phyloP scores from a whole-genome alignment of 306 rosid species.

The Cotoneaster glaucophyllus region DNA sequence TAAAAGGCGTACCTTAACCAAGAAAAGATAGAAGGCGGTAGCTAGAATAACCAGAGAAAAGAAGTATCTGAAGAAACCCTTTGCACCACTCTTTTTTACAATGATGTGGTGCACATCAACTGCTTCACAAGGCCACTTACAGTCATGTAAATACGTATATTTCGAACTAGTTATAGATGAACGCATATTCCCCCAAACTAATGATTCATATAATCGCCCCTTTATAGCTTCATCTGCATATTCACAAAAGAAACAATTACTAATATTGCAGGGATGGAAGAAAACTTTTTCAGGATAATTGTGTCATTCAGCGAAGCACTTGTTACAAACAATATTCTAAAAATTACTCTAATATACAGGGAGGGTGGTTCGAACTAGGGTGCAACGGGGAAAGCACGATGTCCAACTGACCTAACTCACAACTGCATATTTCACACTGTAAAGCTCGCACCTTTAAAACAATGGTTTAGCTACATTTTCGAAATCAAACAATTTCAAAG shows the following conservation, averaged over 20 bases:
- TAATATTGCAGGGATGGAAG: neutral
- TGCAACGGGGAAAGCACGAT: neutral
- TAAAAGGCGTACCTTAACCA: conserved; percentile 36
- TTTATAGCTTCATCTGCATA: conserved; percentile 23
- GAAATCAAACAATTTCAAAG: neutral
- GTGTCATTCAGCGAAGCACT: neutral
- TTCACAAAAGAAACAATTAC: neutral
- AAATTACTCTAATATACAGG: neutral
- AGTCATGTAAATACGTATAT: conserved; percentile 50
- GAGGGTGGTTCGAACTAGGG: neutral
- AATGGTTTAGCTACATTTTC: neutral
- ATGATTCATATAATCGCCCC: neutral
- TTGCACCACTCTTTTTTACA: conserved; percentile 35
- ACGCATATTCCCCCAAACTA: conserved; percentile 37
- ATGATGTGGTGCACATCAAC: conserved; percentile 61
- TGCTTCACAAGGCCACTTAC: conserved; percentile 44
- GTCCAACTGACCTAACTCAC: neutral
- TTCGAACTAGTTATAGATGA: conserved; percentile 41
- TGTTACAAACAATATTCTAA: too few relatives aligned
- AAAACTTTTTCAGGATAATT: neutral
- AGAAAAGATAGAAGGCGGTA: conserved; percentile 32
- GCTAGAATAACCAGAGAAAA: conserved; percentile 43
- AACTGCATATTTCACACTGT: neutral
- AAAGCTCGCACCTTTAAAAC: neutral
- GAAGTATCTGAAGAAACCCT: conserved; percentile 33